These are phyloP conservation scores for Neoboletus magnificus DNA, from an alignment of 768 basidiomycete species.

Conservation along the genomic window DNA sequence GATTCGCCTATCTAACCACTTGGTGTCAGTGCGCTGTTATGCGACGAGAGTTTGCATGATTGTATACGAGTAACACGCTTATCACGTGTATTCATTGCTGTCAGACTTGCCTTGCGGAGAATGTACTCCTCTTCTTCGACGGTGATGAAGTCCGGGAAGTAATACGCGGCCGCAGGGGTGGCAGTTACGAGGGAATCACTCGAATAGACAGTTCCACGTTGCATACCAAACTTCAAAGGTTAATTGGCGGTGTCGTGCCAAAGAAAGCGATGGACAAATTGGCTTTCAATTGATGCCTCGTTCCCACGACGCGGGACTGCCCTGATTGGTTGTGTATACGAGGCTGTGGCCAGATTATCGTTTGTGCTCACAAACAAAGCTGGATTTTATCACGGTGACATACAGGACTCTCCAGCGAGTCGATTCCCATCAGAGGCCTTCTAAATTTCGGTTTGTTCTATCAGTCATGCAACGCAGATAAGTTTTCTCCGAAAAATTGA, in stretches of 20 bases:
- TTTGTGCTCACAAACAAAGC: conserved; percentile 1
- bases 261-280: background rate
- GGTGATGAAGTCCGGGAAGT: conserved; percentile 76
- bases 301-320: conserved; percentile 22
- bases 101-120: conserved; percentile 60
- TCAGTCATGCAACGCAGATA: too few relatives aligned
- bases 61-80: background rate
- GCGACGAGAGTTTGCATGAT: background rate
- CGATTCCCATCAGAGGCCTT: background rate
- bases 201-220: conserved; percentile 3
- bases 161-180: conserved; percentile 45
- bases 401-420: background rate
- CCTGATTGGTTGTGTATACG: background rate
- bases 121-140: conserved; percentile 76
- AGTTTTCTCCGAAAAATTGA: background rate
- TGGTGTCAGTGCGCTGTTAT: conserved; percentile 15
- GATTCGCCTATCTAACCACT: conserved; percentile 64
- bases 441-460: background rate
- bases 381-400: background rate
- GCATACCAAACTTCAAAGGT: conserved; percentile 11
- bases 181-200: conserved; percentile 23
- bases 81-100: background rate
- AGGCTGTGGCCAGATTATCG: background rate
- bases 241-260: background rate
- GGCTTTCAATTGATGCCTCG: background rate